Evolutionary conservation across 1,139 yeast genomes (phyloP), one percentile per base, ranked within the genome.

Genomic region (Pichia sp.): DNA sequence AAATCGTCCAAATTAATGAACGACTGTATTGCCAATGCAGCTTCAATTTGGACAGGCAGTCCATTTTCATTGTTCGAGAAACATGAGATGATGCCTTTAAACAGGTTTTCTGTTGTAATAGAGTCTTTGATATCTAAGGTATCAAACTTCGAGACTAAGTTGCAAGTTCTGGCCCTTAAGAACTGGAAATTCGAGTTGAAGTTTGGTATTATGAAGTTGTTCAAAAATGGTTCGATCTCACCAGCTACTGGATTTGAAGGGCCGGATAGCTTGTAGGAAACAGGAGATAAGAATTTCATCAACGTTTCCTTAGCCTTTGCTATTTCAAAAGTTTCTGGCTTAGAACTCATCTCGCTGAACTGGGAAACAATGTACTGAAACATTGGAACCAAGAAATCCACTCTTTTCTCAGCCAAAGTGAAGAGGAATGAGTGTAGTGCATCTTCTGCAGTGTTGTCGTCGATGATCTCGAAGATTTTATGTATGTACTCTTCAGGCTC

Each of bases 401-500:
- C 76, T 59, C 91, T 77, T 67, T 87, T 87, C 54, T 81, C 80
- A 8, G 87, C 86, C 31, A 91, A 71, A 2, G 92, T 84, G 27
- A 78, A 80, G 56, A 87, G 71, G 53, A 87, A 73, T 2, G 83
- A 79, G 56, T 83, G 72, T 1, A 90, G 86, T 2, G 91, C 89
- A 51, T 79, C 72, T 66, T 85, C 90, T n/a, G 90, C 86, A 14
- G 84, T 76, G 57, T 77, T 74, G 46, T 72, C 74, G 55, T 79
- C 84, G 67, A 80, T 80, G 40, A 81, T 73, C 67, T 90, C 96
- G 65, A 90, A 77, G 56, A 84, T 82, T 62, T 86, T 78, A 69
- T 88, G 92, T 60, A 93, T 87, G 67, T 91, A 93, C 69, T 92
- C 97, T 56, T 83, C 87, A 6, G 98, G 98, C 66, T 93, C 98